Base-by-base conservation (phyloP, 108 stramenopile genomes). In the Cyclotella distinguenda region DNA sequence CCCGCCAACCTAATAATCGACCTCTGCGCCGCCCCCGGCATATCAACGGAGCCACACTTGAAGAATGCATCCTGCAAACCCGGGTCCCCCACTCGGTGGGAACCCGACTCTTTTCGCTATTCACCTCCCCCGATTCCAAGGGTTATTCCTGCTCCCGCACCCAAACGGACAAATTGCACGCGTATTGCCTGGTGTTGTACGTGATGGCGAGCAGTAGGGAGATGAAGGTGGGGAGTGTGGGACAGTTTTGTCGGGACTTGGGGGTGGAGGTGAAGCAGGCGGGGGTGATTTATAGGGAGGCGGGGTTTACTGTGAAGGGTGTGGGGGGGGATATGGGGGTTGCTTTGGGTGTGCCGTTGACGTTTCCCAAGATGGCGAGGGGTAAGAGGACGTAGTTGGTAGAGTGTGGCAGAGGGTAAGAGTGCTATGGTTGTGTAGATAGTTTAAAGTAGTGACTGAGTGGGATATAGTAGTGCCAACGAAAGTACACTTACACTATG, bases 291-390 rank as follows among this genome's bases (percentile, higher is more conserved):
- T 72, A 88, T n/a, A 78, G 86, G 53, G 64, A 78, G 63, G 94
- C 94, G 0, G 94, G 94, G 22, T 92, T 82, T 62, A 79, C 65
- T 4, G 77, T 86, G 32, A 69, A 66, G 68, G 84, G 80, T 60
- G 84, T 66, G 35, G 77, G 72, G 0, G 71, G 52, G 1, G 68
- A 74, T 15, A 54, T 60, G 13, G 68, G 81, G 32, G 85, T 72
- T 28, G 51, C 54, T 30, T 79, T 94, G 65, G 84, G 59, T 25
- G 84, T 82, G 21, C 93, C 93, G 3, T 55, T 94, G 32, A 76
- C 43, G 6, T 94, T 90, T 56, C 93, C 93, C 47, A 89, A 89
- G 3, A 68, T 69, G 26, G 80, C 75, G 16, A 82, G 74, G 44
- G 77, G 70, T 6, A 76, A 68, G 62, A 63, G 60, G 54, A n/a